phyloP scores from a whole-genome alignment of 2,329 filamentous ascomycete genomes.

The Penicillium brasilianum region DNA sequence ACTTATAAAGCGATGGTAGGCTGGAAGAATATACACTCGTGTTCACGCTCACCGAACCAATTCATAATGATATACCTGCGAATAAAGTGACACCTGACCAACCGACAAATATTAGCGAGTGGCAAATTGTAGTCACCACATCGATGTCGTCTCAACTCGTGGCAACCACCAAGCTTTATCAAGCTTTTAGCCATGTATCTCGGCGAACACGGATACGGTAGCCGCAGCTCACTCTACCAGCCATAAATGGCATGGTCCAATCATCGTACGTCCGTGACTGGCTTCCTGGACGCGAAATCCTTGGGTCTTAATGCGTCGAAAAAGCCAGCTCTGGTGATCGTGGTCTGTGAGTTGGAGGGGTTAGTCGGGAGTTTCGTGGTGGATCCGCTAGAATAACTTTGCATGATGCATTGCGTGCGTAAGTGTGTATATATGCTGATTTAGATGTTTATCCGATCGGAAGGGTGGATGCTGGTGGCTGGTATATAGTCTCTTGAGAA shows the following conservation, averaged over 20 bases:
- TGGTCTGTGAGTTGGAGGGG: not conserved
- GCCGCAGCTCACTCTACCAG: not conserved
- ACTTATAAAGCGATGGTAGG: too few species aligned
- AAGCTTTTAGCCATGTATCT: not conserved
- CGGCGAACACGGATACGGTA: not conserved
- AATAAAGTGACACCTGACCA: not conserved
- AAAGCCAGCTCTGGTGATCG: not conserved
- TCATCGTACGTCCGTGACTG: not conserved
- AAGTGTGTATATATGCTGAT: not conserved
- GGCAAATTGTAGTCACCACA: not conserved
- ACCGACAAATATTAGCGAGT: too few species aligned
- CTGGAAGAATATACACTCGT: slow-evolving; percentile 26
- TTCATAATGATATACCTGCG: not conserved
- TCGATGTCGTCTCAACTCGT: not conserved
- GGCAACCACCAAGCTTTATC: not conserved
- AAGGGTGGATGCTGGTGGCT: too few species aligned
- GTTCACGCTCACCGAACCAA: slow-evolving; percentile 36
- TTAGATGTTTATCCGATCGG: not conserved
- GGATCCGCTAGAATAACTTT: not conserved
- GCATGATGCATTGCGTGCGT: not conserved
- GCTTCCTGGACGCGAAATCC: not conserved
- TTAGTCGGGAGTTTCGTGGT: not conserved
- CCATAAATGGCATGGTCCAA: not conserved
- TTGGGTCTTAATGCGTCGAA: not conserved
- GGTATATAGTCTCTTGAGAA: too few species aligned